Base-by-base conservation (phyloP, 1,139 yeast genomes). In the Blastobotrys elegans region DNA sequence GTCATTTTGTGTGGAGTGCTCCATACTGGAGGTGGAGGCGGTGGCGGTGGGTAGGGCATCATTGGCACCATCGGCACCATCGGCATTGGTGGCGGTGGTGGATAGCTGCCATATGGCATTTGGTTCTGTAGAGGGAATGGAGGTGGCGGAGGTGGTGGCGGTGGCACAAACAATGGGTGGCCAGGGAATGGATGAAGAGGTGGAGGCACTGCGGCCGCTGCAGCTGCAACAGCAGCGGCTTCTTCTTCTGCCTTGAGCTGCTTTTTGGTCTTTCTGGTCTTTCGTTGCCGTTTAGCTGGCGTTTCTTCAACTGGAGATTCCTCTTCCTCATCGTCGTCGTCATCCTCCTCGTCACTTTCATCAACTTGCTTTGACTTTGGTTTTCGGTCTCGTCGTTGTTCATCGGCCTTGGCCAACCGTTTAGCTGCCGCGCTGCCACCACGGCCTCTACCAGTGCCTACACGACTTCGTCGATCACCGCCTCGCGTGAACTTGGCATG, bases 321-420 rank as follows among this genome's bases (percentile, higher is more conserved):
- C 30, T 37, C 27, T 2, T 20, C 42, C 29, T 39, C 42, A 13
- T 17, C 22, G 3, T 36, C 29, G 16, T 29, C 11, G 14, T 36
- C 8, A 20, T 36, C 40, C 13, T 13, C 11, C 17, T 36, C 29
- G 18, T 6, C 21, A 34, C 11, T 21, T 34, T 16, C 38, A 10
- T 34, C 21, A 13, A 13, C n/a, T n/a, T n/a, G n/a, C n/a, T n/a
- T n/a, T n/a, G n/a, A n/a, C 27, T 24, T 24, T 5, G 10, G 5
- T 4, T 18, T 20, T 21, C 17, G 17, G n/a, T 20, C 36, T n/a
- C 35, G 21, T 35, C 42, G 24, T n/a, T 16, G 11, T 13, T 44
- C 20, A 18, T 45, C 48, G 18, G 48, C 48, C 26, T 34, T n/a
- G 16, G 21, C 43, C 40, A 43, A 24, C 13, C 46, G 41, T n/a